A percentile compares a stretch with the other conserved stretches of the same genome.
These are phyloP conservation scores for Calonectria montana DNA, from an alignment of 2,329 filamentous ascomycete genomes.

Conservation along the genomic window DNA sequence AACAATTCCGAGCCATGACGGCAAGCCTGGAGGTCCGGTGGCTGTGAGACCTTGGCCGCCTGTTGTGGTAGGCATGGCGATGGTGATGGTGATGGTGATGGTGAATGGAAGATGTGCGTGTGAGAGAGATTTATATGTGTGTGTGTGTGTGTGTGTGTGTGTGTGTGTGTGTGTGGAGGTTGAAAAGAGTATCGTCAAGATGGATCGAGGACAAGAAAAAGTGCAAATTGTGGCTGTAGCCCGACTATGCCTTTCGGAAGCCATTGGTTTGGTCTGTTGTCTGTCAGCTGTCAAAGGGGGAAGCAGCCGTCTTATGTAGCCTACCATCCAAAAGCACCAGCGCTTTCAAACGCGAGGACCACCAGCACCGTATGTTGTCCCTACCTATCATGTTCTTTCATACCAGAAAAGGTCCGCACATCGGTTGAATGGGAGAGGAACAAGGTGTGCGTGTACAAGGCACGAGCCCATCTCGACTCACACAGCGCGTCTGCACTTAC, in stretches of 20 bases:
- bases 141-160: too few relatives aligned
- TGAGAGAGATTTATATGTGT: too few relatives aligned
- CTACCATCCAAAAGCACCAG: not conserved
- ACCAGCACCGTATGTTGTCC: not conserved
- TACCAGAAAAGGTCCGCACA: not conserved
- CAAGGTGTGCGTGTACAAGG: not conserved
- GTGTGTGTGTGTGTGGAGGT: too few relatives aligned
- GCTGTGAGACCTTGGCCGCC: slow-evolving; percentile 46
- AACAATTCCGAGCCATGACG: slow-evolving; percentile 51
- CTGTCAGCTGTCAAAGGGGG: not conserved
- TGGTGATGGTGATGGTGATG: not conserved
- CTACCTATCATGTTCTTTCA: not conserved
- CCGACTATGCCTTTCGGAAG: not conserved
- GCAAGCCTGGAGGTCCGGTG: slow-evolving; percentile 51
- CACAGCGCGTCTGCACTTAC: not conserved
- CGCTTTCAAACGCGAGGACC: not conserved
- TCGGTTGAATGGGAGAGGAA: not conserved
- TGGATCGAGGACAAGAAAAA: not conserved
- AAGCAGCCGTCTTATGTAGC: not conserved
- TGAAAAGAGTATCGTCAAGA: too few relatives aligned
- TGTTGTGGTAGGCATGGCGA: slow-evolving; percentile 25
- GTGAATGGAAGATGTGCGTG: not conserved
- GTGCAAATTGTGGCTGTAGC: not conserved
- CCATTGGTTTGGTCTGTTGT: not conserved
- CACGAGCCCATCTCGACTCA: not conserved